Percentiles rank a stretch among this genome's conserved stretches.
Conservation (phyloP, 352 stramenopile species). For the Pythium biforme region DNA sequence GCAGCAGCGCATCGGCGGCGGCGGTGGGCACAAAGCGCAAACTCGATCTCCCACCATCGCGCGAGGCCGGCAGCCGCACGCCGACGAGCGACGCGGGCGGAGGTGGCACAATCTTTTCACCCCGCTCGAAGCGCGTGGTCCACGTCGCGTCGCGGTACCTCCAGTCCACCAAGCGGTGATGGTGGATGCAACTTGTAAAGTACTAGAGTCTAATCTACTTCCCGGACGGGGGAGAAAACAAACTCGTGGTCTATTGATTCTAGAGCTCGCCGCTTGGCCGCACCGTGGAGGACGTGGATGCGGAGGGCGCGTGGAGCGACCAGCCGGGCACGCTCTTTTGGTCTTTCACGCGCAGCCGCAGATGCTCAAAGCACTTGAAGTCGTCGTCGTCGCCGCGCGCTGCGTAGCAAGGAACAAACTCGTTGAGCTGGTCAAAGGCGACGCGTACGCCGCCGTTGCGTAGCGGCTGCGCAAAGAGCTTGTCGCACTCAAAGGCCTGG, state of each 20-base stretch:
- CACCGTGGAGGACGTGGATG: slow-evolving; percentile 12
- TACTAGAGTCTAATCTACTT: neutral
- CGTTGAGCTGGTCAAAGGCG: slow-evolving; percentile 66
- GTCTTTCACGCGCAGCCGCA: slow-evolving; percentile 82
- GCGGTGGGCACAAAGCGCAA: slow-evolving; percentile 23
- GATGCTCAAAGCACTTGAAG: slow-evolving; percentile 72
- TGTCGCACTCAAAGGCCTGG: slow-evolving; percentile 37
- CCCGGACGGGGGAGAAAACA: neutral
- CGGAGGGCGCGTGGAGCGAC: slow-evolving; percentile 47
- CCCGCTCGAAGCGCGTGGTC: slow-evolving; percentile 23
- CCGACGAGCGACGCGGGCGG: neutral
- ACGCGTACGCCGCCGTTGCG: slow-evolving; percentile 71
- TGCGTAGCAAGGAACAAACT: slow-evolving; percentile 74
- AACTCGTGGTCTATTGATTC: slow-evolving; percentile 3
- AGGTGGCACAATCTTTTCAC: slow-evolving; percentile 17
- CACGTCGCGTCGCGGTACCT: slow-evolving; percentile 30
- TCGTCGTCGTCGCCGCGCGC: slow-evolving; percentile 20
- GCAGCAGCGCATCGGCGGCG: neutral
- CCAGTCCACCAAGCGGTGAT: slow-evolving; percentile 21
- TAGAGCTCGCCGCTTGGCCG: slow-evolving; percentile 9
- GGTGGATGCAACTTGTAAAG: neutral
- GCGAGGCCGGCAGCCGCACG: slow-evolving; percentile 5
- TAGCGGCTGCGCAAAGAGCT: slow-evolving; percentile 57
- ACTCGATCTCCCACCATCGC: slow-evolving; percentile 20
- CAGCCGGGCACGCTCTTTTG: slow-evolving; percentile 76